A percentile compares a stretch with the other conserved stretches of the same genome.
These are phyloP conservation scores for Rhipidocladum racemiflorum DNA, from an alignment of 176 grass and related monocot species.

Conservation along the genomic window DNA sequence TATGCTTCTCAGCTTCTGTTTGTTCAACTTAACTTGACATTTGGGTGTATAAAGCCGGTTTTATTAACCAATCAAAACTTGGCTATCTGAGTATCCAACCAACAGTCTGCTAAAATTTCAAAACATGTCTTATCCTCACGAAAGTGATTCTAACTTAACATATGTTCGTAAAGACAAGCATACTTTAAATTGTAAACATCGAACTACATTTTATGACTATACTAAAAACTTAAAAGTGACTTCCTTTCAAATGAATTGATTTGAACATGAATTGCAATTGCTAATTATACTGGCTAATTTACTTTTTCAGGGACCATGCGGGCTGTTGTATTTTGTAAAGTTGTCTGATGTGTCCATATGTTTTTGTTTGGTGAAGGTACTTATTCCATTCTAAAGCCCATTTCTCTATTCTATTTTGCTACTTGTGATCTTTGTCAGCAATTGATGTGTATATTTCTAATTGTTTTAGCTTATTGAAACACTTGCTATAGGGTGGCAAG, in stretches of 20 bases:
- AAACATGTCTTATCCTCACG: background rate
- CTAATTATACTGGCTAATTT: conserved; percentile 3
- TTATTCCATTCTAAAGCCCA: conserved; percentile 3
- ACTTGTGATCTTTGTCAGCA: background rate
- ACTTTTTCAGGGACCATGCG: conserved; percentile 51
- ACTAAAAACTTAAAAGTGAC: background rate
- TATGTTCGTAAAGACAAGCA: background rate
- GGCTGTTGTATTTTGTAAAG: conserved; percentile 72
- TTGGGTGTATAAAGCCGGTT: background rate
- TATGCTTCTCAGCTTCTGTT: conserved; percentile 35
- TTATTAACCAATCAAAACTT: background rate
- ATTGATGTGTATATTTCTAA: conserved; percentile 6
- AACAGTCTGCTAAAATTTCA: background rate
- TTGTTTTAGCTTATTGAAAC: background rate
- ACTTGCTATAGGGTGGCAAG: background rate
- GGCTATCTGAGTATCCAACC: background rate
- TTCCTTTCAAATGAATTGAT: conserved; percentile 14
- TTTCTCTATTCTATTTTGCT: background rate
- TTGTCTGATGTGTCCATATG: background rate
- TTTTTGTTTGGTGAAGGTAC: conserved; percentile 39
- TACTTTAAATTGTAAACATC: background rate
- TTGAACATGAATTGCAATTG: conserved; percentile 1
- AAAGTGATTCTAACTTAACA: conserved; percentile 3
- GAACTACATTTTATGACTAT: background rate
- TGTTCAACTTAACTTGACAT: conserved; percentile 5